Conservation (phyloP, 768 basidiomycete species). For the Auriscalpium vulgare region DNA sequence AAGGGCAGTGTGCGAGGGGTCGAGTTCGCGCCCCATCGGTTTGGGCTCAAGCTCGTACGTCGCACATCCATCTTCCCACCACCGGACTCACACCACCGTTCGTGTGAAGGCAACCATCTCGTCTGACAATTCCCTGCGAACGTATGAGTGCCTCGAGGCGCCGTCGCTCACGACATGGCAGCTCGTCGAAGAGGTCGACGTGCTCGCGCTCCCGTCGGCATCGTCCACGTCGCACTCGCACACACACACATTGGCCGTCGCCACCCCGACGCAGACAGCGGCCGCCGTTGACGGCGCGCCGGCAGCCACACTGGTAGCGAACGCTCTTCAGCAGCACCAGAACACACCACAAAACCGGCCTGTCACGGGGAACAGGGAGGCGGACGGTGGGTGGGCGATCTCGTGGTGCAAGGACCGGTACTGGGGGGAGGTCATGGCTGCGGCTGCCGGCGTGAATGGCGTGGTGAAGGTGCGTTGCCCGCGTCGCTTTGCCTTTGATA, state of each 20-base stretch:
- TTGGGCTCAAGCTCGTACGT: constrained; percentile 82
- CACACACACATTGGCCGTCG: constrained; percentile 50
- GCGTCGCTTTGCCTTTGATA: background rate
- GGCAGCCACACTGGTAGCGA: constrained; percentile 51
- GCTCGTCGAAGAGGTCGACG: constrained; percentile 69
- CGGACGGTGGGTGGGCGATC: constrained; percentile 87
- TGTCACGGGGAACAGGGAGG: constrained; percentile 60
- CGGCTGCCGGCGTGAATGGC: constrained; percentile 62
- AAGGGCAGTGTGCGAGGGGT: constrained; percentile 80
- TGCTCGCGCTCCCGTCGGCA: constrained; percentile 42
- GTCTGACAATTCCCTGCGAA: constrained; percentile 77
- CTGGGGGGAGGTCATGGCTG: constrained; percentile 89
- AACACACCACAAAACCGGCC: constrained; percentile 25
- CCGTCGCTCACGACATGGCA: constrained; percentile 67
- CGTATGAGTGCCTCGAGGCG: constrained; percentile 87
- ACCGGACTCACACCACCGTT: background rate
- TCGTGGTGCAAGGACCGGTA: constrained; percentile 96
- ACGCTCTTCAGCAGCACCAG: constrained; percentile 49
- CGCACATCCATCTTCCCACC: background rate
- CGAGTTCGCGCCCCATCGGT: constrained; percentile 82
- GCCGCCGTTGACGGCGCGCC: constrained; percentile 41
- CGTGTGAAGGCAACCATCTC: constrained; percentile 70
- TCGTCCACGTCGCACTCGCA: constrained; percentile 33
- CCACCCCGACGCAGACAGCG: constrained; percentile 63
- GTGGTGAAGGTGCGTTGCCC: constrained; percentile 57